Percentiles rank a stretch among this genome's conserved stretches.
Evolutionary conservation across 805 yeast species (phyloP).

Genomic region (Candida pini): DNA sequence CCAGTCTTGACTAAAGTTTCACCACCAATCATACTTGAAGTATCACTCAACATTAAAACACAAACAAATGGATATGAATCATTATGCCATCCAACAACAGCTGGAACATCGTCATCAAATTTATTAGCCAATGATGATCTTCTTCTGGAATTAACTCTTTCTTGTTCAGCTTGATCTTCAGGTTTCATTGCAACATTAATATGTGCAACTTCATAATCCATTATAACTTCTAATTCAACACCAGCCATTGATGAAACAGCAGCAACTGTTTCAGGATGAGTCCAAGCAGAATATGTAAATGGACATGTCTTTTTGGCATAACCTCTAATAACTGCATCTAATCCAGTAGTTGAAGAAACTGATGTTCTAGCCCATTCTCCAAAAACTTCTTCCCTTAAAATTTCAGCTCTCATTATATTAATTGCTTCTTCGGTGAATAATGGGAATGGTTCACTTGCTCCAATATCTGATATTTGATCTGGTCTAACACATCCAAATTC

Average conservation of each 20-base stretch:
- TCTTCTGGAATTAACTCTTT: constrained; percentile 21
- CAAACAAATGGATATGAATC: constrained; percentile 64
- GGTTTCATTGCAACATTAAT: constrained; percentile 45
- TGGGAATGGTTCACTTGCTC: constrained; percentile 56
- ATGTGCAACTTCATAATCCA: constrained; percentile 56
- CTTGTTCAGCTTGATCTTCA: constrained; percentile 29
- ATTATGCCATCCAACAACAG: constrained; percentile 57
- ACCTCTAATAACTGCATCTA: constrained; percentile 48
- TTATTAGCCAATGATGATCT: constrained; percentile 19
- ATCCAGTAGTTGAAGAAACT: constrained; percentile 41
- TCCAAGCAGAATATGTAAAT: constrained; percentile 53
- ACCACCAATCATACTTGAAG: constrained; percentile 54
- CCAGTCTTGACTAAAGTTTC: constrained; percentile 51
- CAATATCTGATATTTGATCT: constrained; percentile 48
- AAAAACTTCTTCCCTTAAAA: constrained; percentile 42
- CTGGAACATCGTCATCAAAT: constrained; percentile 37
- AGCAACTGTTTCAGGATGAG: constrained; percentile 49
- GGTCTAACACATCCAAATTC: constrained; percentile 43
- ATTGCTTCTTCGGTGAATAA: constrained; percentile 57
- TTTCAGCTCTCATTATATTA: constrained; percentile 52
- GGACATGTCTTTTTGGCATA: constrained; percentile 42
- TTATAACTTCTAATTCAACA: constrained; percentile 45
- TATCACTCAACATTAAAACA: constrained; percentile 58
- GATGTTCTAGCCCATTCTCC: constrained; percentile 38
- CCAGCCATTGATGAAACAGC: constrained; percentile 55